These are phyloP conservation scores for Hamamelis virginiana DNA, from an alignment of 164 flowering plant species.

Conservation along the genomic window DNA sequence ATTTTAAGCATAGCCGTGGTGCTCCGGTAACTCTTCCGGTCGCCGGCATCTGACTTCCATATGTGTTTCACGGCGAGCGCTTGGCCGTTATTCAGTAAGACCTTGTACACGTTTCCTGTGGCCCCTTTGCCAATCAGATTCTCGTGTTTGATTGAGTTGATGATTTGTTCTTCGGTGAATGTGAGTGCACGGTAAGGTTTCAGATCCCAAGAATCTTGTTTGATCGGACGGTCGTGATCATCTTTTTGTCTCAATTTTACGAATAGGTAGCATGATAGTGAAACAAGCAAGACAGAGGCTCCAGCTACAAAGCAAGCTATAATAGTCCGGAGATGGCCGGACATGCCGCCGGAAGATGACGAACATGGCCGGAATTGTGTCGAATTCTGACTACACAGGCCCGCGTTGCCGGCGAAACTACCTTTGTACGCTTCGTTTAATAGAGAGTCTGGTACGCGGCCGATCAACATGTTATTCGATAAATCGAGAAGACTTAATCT, in stretches of 20 bases:
- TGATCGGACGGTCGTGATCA: slow-evolving; percentile 9
- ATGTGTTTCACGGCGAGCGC: slow-evolving; percentile 78
- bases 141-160: slow-evolving; percentile 32
- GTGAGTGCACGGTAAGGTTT: slow-evolving; percentile 32
- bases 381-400: slow-evolving; percentile 34
- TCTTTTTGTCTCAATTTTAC: slow-evolving; percentile 17
- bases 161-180: slow-evolving; percentile 39
- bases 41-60: slow-evolving; percentile 30
- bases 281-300: slow-evolving; percentile 15
- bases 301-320: slow-evolving; percentile 28
- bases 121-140: slow-evolving; percentile 57
- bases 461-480: slow-evolving; percentile 42
- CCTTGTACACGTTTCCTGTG: slow-evolving; percentile 54
- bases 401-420: slow-evolving; percentile 49
- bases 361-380: slow-evolving; percentile 23
- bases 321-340: slow-evolving; percentile 8
- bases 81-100: slow-evolving; percentile 27
- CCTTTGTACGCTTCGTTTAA: slow-evolving; percentile 24
- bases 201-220: slow-evolving; percentile 36
- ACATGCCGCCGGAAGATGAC: slow-evolving; percentile 13
- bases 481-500: slow-evolving; percentile 48
- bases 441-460: slow-evolving; percentile 38
- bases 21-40: slow-evolving; percentile 17
- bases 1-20: slow-evolving; percentile 37
- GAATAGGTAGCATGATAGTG: slow-evolving; percentile 16